Conservation (phyloP, 371 early-diverging fungal species). For the Circinella minor region DNA sequence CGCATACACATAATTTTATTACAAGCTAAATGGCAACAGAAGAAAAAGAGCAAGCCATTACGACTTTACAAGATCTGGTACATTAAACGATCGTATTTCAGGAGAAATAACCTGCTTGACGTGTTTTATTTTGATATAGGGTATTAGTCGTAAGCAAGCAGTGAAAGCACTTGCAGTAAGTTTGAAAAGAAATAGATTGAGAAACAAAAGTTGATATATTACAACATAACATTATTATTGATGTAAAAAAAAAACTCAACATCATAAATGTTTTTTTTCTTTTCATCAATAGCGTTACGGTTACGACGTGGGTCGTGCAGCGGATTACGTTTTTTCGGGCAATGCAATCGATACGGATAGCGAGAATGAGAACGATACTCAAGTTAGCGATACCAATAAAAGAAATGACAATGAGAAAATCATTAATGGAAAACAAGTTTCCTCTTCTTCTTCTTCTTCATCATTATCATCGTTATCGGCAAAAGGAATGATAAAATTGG, state of each 20-base stretch:
- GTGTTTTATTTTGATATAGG: slow-evolving; percentile 24
- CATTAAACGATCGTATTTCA: background rate
- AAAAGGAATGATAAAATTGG: background rate
- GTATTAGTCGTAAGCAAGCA: slow-evolving; percentile 45
- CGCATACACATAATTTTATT: too few species aligned
- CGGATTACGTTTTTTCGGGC: slow-evolving; percentile 58
- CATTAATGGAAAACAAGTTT: too few species aligned
- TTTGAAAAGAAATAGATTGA: background rate
- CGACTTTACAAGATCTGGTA: slow-evolving; percentile 33
- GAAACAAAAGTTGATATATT: too few species aligned
- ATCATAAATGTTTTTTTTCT: background rate
- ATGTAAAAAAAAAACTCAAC: background rate
- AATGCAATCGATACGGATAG: slow-evolving; percentile 15
- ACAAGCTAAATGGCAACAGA: background rate
- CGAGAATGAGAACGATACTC: slow-evolving; percentile 18
- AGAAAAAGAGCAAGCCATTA: slow-evolving; percentile 25
- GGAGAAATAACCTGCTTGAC: background rate
- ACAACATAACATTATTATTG: background rate
- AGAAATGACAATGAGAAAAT: background rate
- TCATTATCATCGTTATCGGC: background rate
- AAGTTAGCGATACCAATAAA: background rate
- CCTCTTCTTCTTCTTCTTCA: background rate
- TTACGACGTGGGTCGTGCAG: slow-evolving; percentile 54
- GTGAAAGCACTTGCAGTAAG: slow-evolving; percentile 48
- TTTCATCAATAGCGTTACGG: slow-evolving; percentile 43